Evolutionary conservation across 2,329 filamentous ascomycete genomes (phyloP).

Genomic region (Pseudogymnoascus sp.): DNA sequence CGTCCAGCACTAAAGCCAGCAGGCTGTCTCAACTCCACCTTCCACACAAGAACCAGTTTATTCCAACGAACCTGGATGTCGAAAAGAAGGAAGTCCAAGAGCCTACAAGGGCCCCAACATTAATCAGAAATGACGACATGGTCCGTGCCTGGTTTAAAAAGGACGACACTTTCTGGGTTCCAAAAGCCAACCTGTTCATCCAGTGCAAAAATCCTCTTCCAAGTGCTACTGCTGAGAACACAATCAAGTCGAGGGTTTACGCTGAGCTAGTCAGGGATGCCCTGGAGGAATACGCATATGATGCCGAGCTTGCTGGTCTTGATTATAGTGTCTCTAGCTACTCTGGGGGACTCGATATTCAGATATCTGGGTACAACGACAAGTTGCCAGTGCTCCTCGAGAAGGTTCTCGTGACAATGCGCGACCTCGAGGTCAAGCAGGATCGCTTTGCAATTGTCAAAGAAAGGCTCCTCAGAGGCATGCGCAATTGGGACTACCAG

Average conservation of each 20-base stretch:
- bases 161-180: constrained; percentile 97
- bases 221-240: constrained; percentile 69
- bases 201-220: constrained; percentile 72
- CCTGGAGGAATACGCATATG: constrained; percentile 87
- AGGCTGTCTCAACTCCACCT: constrained; percentile 69
- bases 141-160: constrained; percentile 95
- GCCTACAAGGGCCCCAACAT: constrained; percentile 63
- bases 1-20: constrained; percentile 45
- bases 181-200: constrained; percentile 80
- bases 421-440: constrained; percentile 74
- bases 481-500: constrained; percentile 80
- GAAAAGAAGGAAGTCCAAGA: constrained; percentile 85
- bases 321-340: constrained; percentile 72
- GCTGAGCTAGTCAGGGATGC: constrained; percentile 82
- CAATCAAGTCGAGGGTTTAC: constrained; percentile 71
- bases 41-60: constrained; percentile 91
- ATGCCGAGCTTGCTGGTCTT: constrained; percentile 85
- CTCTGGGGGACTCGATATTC: constrained; percentile 65
- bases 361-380: constrained; percentile 88
- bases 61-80: constrained; percentile 85
- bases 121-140: constrained; percentile 76
- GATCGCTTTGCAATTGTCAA: constrained; percentile 89
- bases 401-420: constrained; percentile 76
- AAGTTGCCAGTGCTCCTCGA: constrained; percentile 87
- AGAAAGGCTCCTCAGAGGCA: constrained; percentile 67